Evolutionary conservation across 1,284 basidiomycete species (phyloP).

Genomic region (Malassezia nana): DNA sequence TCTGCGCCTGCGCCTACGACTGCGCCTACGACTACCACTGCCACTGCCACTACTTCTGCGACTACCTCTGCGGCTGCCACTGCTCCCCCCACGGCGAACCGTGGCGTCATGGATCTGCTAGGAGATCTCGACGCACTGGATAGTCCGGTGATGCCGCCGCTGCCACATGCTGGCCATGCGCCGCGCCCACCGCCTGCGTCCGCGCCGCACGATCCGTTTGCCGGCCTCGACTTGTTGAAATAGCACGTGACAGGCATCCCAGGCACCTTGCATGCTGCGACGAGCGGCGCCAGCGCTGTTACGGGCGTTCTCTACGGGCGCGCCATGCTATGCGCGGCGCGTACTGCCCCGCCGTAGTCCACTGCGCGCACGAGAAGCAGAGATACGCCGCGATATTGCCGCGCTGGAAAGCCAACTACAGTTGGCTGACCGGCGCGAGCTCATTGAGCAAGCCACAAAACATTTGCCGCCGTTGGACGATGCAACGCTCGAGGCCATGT

Average conservation of each 20-base stretch:
- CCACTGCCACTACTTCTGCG: background rate
- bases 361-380: constrained; percentile 6
- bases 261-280: background rate
- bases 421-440: constrained; percentile 23
- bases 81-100: background rate
- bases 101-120: constrained; percentile 7
- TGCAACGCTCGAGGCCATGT: constrained; percentile 32
- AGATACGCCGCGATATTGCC: constrained; percentile 27
- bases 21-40: background rate
- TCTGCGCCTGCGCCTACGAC: background rate
- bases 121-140: constrained; percentile 12
- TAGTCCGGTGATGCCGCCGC: background rate
- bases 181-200: background rate
- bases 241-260: constrained; percentile 10
- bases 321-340: background rate
- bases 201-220: constrained; percentile 31
- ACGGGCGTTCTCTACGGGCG: background rate
- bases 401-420: constrained; percentile 25
- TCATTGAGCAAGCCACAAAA: constrained; percentile 23
- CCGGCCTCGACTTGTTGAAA: constrained; percentile 38
- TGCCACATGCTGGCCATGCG: constrained; percentile 16
- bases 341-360: background rate
- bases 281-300: background rate
- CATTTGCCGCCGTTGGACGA: constrained; percentile 39
- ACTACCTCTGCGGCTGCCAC: background rate